Evolutionary conservation across 805 yeast species (phyloP).

Genomic region (Lachancea dasiensis): DNA sequence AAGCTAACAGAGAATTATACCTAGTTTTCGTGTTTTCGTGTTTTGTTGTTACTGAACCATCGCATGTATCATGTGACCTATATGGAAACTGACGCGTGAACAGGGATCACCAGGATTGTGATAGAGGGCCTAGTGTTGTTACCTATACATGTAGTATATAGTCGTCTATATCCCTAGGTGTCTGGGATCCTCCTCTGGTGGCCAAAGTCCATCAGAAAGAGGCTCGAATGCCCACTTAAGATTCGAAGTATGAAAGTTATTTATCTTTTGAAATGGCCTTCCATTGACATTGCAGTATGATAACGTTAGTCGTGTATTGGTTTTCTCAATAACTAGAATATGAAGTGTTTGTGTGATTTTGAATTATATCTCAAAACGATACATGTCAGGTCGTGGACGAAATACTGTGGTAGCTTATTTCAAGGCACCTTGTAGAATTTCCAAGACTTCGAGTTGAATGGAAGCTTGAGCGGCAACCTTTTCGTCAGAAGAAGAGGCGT

Average conservation of each 20-base stretch:
- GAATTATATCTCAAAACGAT: background rate
- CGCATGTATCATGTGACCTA: too few relatives aligned
- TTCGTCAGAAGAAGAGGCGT: conserved; percentile 78
- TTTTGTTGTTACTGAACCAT: background rate
- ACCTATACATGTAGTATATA: too few relatives aligned
- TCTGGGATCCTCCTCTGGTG: too few relatives aligned
- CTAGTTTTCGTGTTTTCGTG: conserved; percentile 1
- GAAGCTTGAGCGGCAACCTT: conserved; percentile 89
- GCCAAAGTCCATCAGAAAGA: too few relatives aligned
- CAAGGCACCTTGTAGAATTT: conserved; percentile 64
- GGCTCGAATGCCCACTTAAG: too few relatives aligned
- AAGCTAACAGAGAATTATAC: too few relatives aligned
- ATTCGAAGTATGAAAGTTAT: too few relatives aligned
- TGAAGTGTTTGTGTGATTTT: conserved; percentile 1
- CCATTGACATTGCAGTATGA: background rate
- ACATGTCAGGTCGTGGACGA: background rate
- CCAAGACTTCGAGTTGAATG: conserved; percentile 92
- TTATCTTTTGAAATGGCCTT: too few relatives aligned
- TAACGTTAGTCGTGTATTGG: conserved; percentile 7
- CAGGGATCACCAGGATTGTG: too few relatives aligned
- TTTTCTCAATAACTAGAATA: conserved; percentile 6
- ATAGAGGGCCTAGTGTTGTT: too few relatives aligned
- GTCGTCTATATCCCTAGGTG: too few relatives aligned
- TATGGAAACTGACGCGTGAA: too few relatives aligned
- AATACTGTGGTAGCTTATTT: conserved; percentile 15